Conservation (phyloP, 352 stramenopile species). For the Phytophthora niederhauseri region DNA sequence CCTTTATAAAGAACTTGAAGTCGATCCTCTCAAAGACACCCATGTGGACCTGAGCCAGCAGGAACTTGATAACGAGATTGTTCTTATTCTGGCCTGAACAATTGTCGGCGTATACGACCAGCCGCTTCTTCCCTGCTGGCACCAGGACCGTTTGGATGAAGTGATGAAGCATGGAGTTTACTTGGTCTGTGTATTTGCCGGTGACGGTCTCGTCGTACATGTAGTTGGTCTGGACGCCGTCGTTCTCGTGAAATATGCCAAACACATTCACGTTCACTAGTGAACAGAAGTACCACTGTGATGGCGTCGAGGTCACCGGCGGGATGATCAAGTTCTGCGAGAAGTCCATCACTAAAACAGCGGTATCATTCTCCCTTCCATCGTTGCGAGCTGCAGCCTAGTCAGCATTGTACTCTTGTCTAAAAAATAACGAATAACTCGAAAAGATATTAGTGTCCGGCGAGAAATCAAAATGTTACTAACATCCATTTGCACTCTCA, state of each 20-base stretch:
- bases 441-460: too few species aligned
- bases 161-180: slow-evolving; percentile 15
- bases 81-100: neutral
- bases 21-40: neutral
- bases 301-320: slow-evolving; percentile 5
- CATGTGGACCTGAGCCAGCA: neutral
- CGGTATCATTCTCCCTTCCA: neutral
- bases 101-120: neutral
- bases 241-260: slow-evolving; percentile 20
- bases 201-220: slow-evolving; percentile 7
- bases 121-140: neutral
- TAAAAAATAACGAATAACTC: neutral
- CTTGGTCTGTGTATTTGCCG: slow-evolving; percentile 10
- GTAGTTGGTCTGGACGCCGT: slow-evolving; percentile 17
- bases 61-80: neutral
- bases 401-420: slow-evolving; percentile 12
- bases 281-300: slow-evolving; percentile 30
- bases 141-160: slow-evolving; percentile 11
- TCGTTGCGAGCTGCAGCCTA: neutral
- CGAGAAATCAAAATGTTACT: neutral
- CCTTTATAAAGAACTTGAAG: neutral
- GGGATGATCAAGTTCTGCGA: slow-evolving; percentile 27
- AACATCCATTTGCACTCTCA: slow-evolving; percentile 11
- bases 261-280: slow-evolving; percentile 25
- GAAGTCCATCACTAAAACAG: slow-evolving; percentile 26